Evolutionary conservation across 495 filamentous ascomycete genomes (phyloP).

Genomic region (Penicillium maclennaniae): DNA sequence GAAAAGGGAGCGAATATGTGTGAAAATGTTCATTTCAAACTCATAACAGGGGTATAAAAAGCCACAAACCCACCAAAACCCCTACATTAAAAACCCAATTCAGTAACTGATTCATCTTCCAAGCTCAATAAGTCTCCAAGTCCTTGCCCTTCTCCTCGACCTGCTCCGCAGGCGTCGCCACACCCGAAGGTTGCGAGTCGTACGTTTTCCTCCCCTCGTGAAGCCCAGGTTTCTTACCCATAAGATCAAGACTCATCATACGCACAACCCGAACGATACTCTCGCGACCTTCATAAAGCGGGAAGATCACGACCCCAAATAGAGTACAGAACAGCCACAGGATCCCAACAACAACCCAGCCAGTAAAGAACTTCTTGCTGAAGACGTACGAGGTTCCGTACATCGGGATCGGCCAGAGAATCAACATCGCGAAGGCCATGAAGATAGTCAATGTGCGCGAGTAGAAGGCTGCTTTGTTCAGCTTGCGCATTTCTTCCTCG

Average conservation of each 20-base stretch:
- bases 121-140: conserved; percentile 2
- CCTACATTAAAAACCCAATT: background rate
- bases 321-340: conserved; percentile 80
- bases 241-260: conserved; percentile 64
- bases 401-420: conserved; percentile 95
- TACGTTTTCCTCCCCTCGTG: conserved; percentile 25
- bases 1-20: background rate
- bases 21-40: background rate
- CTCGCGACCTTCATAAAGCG: conserved; percentile 73
- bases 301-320: conserved; percentile 74
- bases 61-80: conserved; percentile 4
- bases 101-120: no score
- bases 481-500: conserved; percentile 63
- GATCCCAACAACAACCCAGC: conserved; percentile 84
- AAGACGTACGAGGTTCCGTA: conserved; percentile 86
- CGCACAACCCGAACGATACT: conserved; percentile 63
- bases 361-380: conserved; percentile 86
- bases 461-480: conserved; percentile 70
- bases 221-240: conserved; percentile 49
- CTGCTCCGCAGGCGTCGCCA: conserved; percentile 30
- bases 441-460: conserved; percentile 71
- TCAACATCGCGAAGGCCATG: conserved; percentile 71
- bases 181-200: conserved; percentile 26
- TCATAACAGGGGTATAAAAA: conserved; percentile 21
- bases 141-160: conserved; percentile 25